Base-by-base conservation (phyloP, 345 rosid species). In the Crucihimalaya himalaica region DNA sequence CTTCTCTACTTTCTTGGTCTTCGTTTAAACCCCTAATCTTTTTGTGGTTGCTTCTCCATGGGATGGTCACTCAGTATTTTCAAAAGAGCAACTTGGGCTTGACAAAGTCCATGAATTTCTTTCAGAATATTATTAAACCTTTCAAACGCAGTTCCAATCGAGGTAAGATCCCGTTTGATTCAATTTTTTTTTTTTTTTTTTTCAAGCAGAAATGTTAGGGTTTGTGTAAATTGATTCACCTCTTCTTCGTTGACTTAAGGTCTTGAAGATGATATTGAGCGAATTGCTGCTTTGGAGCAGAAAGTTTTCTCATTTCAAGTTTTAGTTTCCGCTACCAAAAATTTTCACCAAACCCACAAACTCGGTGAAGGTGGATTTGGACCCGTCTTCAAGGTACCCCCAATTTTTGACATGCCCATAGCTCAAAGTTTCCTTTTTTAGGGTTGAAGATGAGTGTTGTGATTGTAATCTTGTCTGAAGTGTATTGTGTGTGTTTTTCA, bases 321-420 rank as follows among this genome's bases (percentile, higher is more conserved):
- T 19, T 66, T 96, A 72, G 91, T 76, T 37, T 73, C 86, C 69
- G 99, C 98, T 12, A 96, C 99, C 72, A 88, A 75, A 72, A 70
- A 88, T 84, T 96, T 92, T 58, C 82, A 89, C 77, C 81, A 84
- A 10, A 61, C 74, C 67, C 83, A 96, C 69, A 96, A 86, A 80
- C 99, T 96, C 60, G 99, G 99, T 6, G 82, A 90, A 79, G 99
- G 99, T 63, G 99, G 99, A 12, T 96, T 96, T 79, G 99, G 99
- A 6, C 96, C 98, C 7, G 99, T 96, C 54, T 96, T 58, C 74
- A 89, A 71, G 92, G 99, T 92, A 72, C 29, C 14, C 52, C n/a
- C 42, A 40, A 28, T 34, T 51, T 35, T 29, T 59, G 1, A 4
- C 23, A 51, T 7, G 1, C 35, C 13, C 2, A 46, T 9, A 61